These are phyloP conservation scores for Rutstroemia sp. DNA, from an alignment of 2,329 filamentous ascomycete genomes.

Conservation along the genomic window DNA sequence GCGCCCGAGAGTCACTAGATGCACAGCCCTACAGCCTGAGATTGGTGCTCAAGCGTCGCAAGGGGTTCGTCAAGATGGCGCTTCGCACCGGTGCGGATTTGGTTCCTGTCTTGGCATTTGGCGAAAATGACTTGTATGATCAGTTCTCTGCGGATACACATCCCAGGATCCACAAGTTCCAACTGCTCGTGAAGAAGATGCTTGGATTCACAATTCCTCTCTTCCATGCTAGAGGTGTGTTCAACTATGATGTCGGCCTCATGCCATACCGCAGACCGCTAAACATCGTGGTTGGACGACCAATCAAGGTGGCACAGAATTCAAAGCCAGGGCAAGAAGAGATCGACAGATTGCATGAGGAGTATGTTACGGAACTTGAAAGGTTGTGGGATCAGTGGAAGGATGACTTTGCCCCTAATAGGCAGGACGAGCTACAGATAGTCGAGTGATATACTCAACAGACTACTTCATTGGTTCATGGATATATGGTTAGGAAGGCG, in stretches of 20 bases:
- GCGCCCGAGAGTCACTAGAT: constrained; percentile 85
- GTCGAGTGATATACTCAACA: constrained; percentile 38
- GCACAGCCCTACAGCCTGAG: constrained; percentile 71
- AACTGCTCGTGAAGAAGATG: constrained; percentile 75
- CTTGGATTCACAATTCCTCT: constrained; percentile 91
- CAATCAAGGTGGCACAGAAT: constrained; percentile 60
- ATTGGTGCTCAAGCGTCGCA: constrained; percentile 74
- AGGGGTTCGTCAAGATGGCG: constrained; percentile 91
- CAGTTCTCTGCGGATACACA: constrained; percentile 73
- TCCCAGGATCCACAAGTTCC: constrained; percentile 70
- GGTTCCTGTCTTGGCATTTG: constrained; percentile 86
- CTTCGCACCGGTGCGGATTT: constrained; percentile 88
- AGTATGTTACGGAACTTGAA: constrained; percentile 70
- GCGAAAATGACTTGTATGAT: constrained; percentile 94
- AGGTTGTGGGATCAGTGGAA: constrained; percentile 72
- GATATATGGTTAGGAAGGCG: too few species aligned
- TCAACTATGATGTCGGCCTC: constrained; percentile 95
- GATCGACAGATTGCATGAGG: constrained; percentile 70
- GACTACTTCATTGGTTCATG: too few species aligned
- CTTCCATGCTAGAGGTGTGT: constrained; percentile 83
- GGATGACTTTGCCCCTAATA: constrained; percentile 59
- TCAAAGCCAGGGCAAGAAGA: constrained; percentile 64
- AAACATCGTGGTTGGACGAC: constrained; percentile 82
- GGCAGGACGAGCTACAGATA: constrained; percentile 60
- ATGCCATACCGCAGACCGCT: constrained; percentile 88